Evolutionary conservation across 1,139 yeast species (phyloP), one percentile per base, ranked within the genome.

Genomic region (Diutina rugosa): DNA sequence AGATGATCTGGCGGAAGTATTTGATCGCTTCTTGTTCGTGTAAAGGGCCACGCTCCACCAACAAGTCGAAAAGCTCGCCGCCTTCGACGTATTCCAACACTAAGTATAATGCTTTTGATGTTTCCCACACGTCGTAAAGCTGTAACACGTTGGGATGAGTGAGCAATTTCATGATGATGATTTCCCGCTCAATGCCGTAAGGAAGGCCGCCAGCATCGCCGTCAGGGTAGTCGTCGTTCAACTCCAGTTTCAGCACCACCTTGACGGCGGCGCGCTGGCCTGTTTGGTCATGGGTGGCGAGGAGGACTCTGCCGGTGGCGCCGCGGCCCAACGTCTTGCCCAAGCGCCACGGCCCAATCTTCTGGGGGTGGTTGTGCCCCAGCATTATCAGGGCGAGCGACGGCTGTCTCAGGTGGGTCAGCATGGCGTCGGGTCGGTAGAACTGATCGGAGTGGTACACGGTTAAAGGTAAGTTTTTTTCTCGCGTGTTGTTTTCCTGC

Each of bases 41-140:
- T 57, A 93, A 77, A 65, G 91, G 90, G 7, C 96, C 95, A 65
- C 85, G 83, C 62, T 89, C 87, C 7, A 87, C 90, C 60, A 87
- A 72, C 59, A 84, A 77, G 64, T 87, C 95, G 62, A 87, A 87
- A 56, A 87, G 72, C 68, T 87, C 95, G 58, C 95, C 95, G 29
- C 93, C 93, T 68, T 87, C 91, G 41, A 87, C 91, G 66, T 86
- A 87, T 67, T 87, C 95, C 56, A 87, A 71, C 16, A 87, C 90
- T 61, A 87, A 70, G 63, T 85, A 87, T 55, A 87, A 72, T 48
- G 88, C 90, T 62, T 82, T 83, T 59, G 87, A 82, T 56, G 89
- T 86, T 69, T 87, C 95, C 93, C 93, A 87, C 52, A 87, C 95
- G 65, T 87, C 95, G 63, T 85, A 85, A 56, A 87, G 71, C 56